Evolutionary conservation across 2,329 filamentous ascomycete genomes (phyloP), one percentile per base, ranked within the genome.

Genomic region (Chaetomium strumarium): DNA sequence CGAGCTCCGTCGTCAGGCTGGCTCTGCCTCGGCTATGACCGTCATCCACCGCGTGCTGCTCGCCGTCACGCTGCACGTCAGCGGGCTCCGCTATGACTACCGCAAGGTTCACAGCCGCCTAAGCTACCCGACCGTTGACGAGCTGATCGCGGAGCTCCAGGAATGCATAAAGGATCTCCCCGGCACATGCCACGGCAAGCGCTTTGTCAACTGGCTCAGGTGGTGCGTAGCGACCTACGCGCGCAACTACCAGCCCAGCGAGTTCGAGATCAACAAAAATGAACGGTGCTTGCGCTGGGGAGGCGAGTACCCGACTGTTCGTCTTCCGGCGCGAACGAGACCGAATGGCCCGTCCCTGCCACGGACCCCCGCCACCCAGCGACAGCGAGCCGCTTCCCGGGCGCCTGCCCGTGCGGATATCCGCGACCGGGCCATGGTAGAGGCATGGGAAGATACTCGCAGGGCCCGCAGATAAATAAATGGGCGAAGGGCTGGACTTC

Each of bases 1-100:
- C 14, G 33, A 34, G 14, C 33, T 34, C 9, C 33, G 44, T 30
- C 34, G 44, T 13, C 44, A 46, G 44, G 44, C 44, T 12, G 44
- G 44, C 19, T 30, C 30, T 13, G 43, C 43, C 43, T 45, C 43
- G 30, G 43, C 43, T 13, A 6, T 2, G 4, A 45, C 43, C 13
- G 30, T 36, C 12, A 45, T 45, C 31, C 43, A 45, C 30, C 43
- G 43, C n/a, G 43, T 36, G 16, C 30, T 45, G n/a, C 43, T 45
- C 5, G 43, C 43, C 31, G 16, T 45, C 33, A 45, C 43, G 12
- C 12, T 45, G 7, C 43, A 45, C 33, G 43, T 36, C 43, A 36
- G 31, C n/a, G 31, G 10, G 8, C 3, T 45, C 12, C 31, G 31
- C 16, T 36, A n/a, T 30, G 11, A 45, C 6, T 45, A 20, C n/a